Percentiles rank a stretch among this genome's conserved stretches.
These are phyloP conservation scores for Apiospora hydei DNA, from an alignment of 2,329 filamentous ascomycete species.

Conservation along the genomic window DNA sequence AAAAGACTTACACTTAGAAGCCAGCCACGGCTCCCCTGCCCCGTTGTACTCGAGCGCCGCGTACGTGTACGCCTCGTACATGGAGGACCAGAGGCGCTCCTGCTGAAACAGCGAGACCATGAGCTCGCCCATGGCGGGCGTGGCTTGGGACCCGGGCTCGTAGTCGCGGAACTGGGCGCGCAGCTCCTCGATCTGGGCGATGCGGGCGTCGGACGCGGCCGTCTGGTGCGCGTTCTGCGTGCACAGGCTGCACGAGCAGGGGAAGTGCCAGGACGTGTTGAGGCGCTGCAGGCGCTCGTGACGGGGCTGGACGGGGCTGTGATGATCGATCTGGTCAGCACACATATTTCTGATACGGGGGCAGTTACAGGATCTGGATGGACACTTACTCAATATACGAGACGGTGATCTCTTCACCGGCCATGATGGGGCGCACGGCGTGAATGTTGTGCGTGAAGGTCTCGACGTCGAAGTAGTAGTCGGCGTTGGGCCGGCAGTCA, in stretches of 20 bases:
- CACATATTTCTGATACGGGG: neutral
- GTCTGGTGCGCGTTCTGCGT: conserved; percentile 37
- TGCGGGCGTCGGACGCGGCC: conserved; percentile 47
- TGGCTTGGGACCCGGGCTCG: conserved; percentile 39
- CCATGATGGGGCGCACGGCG: conserved; percentile 47
- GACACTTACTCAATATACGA: conserved; percentile 48
- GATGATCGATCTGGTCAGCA: neutral
- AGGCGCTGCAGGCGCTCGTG: conserved; percentile 41
- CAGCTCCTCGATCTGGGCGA: conserved; percentile 44
- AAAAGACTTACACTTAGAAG: conserved; percentile 42
- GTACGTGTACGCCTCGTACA: conserved; percentile 46
- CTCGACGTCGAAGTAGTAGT: conserved; percentile 50
- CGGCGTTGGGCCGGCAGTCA: conserved; percentile 53
- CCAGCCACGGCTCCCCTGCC: conserved; percentile 47
- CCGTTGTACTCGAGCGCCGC: conserved; percentile 50
- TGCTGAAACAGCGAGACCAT: conserved; percentile 49
- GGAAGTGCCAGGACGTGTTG: conserved; percentile 48
- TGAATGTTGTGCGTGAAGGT: conserved; percentile 49
- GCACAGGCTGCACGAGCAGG: conserved; percentile 50
- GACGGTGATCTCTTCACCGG: conserved; percentile 53
- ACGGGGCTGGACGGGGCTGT: conserved; percentile 43
- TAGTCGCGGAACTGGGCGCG: conserved; percentile 43
- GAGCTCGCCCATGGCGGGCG: conserved; percentile 48
- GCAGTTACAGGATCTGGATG: too few species aligned
- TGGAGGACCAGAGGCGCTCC: conserved; percentile 46